phyloP scores from a whole-genome alignment of 805 yeast species.

The Candida ficus region DNA sequence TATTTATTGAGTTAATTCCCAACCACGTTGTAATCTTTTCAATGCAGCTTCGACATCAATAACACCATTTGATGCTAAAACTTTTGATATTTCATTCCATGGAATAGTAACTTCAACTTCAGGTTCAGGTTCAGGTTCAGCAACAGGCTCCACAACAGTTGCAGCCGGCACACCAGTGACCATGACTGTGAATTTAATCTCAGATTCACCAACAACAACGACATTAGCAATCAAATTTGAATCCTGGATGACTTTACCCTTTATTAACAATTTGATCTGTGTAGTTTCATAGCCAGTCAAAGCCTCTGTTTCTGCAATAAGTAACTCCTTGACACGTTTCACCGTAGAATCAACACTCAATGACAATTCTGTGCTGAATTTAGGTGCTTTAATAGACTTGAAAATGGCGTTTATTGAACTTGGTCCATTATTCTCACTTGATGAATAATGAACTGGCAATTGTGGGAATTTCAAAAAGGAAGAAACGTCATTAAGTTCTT shows the following conservation, averaged over 20 bases:
- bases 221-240: constrained; percentile 33
- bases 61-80: constrained; percentile 33
- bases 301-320: constrained; percentile 16
- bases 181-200: constrained; percentile 23
- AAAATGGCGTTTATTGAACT: constrained; percentile 30
- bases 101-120: constrained; percentile 23
- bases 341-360: constrained; percentile 27
- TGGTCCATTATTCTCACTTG: background rate
- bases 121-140: background rate
- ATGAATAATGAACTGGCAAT: constrained; percentile 35
- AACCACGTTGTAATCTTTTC: constrained; percentile 34
- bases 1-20: constrained; percentile 30
- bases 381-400: constrained; percentile 72
- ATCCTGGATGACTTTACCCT: constrained; percentile 61
- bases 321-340: constrained; percentile 30
- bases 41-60: constrained; percentile 21
- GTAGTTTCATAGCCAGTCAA: constrained; percentile 31
- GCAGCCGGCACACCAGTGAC: constrained; percentile 6
- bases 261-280: constrained; percentile 47
- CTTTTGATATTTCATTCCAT: constrained; percentile 38
- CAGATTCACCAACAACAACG: constrained; percentile 36
- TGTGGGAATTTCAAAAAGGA: constrained; percentile 41
- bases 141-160: background rate
- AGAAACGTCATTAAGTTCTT: constrained; percentile 30
- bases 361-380: constrained; percentile 38